Evolutionary conservation across 129 eudicot genomes (phyloP).

Genomic region (Logfia minima): DNA sequence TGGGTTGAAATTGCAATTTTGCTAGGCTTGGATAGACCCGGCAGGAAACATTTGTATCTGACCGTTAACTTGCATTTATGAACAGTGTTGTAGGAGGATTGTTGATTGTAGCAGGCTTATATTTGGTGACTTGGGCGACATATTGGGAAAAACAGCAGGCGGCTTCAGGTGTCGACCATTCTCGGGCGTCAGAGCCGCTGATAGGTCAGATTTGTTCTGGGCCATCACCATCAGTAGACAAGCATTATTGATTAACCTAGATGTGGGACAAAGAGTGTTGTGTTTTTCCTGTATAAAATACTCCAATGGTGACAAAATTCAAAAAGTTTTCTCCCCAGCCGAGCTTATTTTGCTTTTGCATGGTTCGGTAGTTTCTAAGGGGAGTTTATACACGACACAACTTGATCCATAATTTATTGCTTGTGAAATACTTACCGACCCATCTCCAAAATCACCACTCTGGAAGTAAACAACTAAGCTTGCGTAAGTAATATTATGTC

Average conservation of each 20-base stretch:
- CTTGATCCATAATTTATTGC: background rate
- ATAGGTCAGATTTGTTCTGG: conserved; percentile 52
- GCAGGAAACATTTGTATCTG: conserved; percentile 9
- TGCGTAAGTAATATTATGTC: background rate
- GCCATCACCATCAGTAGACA: conserved; percentile 37
- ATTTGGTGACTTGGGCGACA: conserved; percentile 93
- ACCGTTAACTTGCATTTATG: conserved; percentile 15
- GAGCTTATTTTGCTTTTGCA: background rate
- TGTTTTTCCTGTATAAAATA: conserved; percentile 1
- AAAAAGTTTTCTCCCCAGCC: background rate
- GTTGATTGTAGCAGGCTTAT: conserved; percentile 76
- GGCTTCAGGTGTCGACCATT: conserved; percentile 23
- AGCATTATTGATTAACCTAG: background rate
- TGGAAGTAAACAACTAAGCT: background rate
- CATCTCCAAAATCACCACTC: background rate
- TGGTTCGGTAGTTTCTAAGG: background rate
- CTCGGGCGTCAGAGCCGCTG: conserved; percentile 57
- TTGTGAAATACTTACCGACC: background rate
- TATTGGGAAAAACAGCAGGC: conserved; percentile 62
- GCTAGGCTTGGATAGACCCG: background rate
- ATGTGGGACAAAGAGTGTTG: background rate
- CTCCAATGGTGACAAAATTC: background rate
- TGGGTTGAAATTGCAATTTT: background rate
- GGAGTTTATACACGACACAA: background rate
- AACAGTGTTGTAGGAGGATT: conserved; percentile 85